Percentiles rank a stretch among this genome's conserved stretches.
These are phyloP conservation scores for Singerocomus rubriflavus DNA, from an alignment of 1,284 basidiomycete species.

Conservation along the genomic window DNA sequence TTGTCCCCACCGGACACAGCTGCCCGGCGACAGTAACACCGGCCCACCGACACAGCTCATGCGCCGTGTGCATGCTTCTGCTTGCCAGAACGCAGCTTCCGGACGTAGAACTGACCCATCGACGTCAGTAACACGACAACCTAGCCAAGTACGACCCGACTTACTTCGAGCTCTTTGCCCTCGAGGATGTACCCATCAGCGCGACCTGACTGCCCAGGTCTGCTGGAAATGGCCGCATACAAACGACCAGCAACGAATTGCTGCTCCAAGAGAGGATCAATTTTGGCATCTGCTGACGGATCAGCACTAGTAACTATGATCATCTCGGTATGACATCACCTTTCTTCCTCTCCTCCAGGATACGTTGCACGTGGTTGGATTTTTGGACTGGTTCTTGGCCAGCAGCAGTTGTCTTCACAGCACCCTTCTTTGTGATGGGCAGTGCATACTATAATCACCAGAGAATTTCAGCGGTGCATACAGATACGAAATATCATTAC, in stretches of 20 bases:
- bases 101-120: conserved; percentile 77
- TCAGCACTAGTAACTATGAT: conserved; percentile 6
- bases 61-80: conserved; percentile 81
- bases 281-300: conserved; percentile 67
- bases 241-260: conserved; percentile 89
- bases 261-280: conserved; percentile 82
- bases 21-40: not conserved
- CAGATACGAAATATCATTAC: conserved; percentile 33
- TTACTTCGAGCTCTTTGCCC: conserved; percentile 93
- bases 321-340: conserved; percentile 40
- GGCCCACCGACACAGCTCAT: conserved; percentile 23
- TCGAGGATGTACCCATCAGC: conserved; percentile 95
- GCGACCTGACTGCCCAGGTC: conserved; percentile 92
- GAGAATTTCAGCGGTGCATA: conserved; percentile 9
- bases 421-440: conserved; percentile 79
- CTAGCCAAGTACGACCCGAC: conserved; percentile 19
- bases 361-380: conserved; percentile 86
- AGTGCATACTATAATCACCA: conserved; percentile 71
- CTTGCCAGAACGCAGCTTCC: conserved; percentile 90
- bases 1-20: not conserved
- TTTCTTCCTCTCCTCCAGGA: conserved; percentile 86
- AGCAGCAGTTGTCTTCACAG: conserved; percentile 50
- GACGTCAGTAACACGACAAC: conserved; percentile 11
- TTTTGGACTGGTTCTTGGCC: conserved; percentile 75
- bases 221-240: conserved; percentile 86